Conservation (phyloP, 2,329 filamentous ascomycete species). For the Colletotrichum sp. region DNA sequence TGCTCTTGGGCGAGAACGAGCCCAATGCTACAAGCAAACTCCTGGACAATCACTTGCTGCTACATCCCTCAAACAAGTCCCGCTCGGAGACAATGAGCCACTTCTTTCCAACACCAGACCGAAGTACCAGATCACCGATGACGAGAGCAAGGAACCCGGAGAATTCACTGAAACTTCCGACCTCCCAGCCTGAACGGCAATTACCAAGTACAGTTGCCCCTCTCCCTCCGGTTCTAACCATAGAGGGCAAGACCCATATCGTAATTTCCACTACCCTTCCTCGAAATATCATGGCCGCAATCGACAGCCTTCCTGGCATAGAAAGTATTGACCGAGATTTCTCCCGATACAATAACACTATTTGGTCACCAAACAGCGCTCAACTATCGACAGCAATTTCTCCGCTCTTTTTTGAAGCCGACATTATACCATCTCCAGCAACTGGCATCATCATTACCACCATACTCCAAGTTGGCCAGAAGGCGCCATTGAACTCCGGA, state of each 20-base stretch:
- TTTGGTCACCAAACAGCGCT: conserved; percentile 36
- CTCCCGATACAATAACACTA: conserved; percentile 37
- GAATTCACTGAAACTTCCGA: neutral
- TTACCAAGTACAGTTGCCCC: neutral
- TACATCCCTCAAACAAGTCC: conserved; percentile 31
- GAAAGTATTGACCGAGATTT: conserved; percentile 68
- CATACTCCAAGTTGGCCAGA: conserved; percentile 75
- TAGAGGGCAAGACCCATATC: conserved; percentile 33
- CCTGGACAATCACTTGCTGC: conserved; percentile 34
- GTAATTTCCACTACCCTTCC: conserved; percentile 58
- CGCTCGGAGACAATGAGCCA: neutral
- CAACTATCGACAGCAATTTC: conserved; percentile 30
- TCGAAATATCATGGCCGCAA: conserved; percentile 54
- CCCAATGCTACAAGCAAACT: conserved; percentile 29
- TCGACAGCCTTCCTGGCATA: conserved; percentile 51
- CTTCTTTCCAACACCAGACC: neutral
- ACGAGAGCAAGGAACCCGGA: neutral
- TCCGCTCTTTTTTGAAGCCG: conserved; percentile 63
- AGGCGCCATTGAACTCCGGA: conserved; percentile 61
- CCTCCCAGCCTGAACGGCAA: neutral
- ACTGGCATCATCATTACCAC: conserved; percentile 75
- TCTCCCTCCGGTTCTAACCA: conserved; percentile 22
- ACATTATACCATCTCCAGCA: conserved; percentile 73
- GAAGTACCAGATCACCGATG: neutral
- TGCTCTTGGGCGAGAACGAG: conserved; percentile 2